Percentiles rank a stretch among this genome's conserved stretches.
phyloP scores from a whole-genome alignment of 2,329 filamentous ascomycete species.

The Fusarium tjaetaba region DNA sequence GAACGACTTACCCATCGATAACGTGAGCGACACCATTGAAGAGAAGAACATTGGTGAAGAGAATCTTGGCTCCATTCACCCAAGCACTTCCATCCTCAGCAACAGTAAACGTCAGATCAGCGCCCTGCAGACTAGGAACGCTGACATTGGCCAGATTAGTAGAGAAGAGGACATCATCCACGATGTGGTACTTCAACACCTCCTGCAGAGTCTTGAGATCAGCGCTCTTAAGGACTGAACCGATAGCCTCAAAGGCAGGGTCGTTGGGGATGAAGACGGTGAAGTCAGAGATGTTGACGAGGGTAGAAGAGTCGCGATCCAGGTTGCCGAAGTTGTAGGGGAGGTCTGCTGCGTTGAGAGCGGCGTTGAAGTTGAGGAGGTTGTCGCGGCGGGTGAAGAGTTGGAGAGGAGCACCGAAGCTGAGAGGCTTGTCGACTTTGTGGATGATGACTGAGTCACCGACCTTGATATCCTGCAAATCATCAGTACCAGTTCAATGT shows the following conservation, averaged over 20 bases:
- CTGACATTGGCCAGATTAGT: conserved; percentile 43
- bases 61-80: conserved; percentile 47
- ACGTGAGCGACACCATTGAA: conserved; percentile 48
- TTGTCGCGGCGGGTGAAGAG: conserved; percentile 44
- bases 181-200: conserved; percentile 47
- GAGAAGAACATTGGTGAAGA: conserved; percentile 45
- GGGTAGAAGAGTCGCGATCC: conserved; percentile 19
- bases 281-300: conserved; percentile 45
- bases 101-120: conserved; percentile 44
- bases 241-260: conserved; percentile 44
- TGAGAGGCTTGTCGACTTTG: conserved; percentile 44
- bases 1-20: conserved; percentile 43
- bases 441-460: conserved; percentile 45
- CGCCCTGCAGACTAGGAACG: conserved; percentile 37
- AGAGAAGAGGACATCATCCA: conserved; percentile 46
- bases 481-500: not conserved
- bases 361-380: conserved; percentile 45
- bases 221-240: conserved; percentile 41
- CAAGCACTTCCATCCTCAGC: conserved; percentile 43
- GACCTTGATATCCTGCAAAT: conserved; percentile 42
- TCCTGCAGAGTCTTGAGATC: conserved; percentile 39
- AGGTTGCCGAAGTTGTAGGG: conserved; percentile 41
- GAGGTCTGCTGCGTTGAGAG: conserved; percentile 42
- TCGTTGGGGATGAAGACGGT: conserved; percentile 46
- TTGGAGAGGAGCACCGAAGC: conserved; percentile 45